These are phyloP conservation scores for Plasmopara muralis DNA, from an alignment of 352 stramenopile species.

Conservation along the genomic window DNA sequence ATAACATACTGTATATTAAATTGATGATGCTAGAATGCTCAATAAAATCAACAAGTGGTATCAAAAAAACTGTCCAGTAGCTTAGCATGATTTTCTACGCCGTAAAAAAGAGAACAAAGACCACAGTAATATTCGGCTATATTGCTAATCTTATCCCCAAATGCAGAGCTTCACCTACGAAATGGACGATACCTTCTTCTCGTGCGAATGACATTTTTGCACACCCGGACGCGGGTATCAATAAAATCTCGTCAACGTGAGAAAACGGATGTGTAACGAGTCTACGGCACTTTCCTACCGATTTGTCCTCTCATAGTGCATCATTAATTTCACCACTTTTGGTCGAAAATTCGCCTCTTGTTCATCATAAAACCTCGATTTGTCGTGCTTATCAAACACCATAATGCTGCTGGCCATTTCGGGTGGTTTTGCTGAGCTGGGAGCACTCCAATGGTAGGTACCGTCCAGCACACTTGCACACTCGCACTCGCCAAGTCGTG, in stretches of 20 bases:
- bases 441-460: conserved; percentile 13
- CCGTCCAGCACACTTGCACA: conserved; percentile 6
- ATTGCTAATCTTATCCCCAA: no score
- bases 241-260: neutral
- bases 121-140: no score
- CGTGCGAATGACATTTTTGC: no score
- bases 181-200: no score
- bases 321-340: neutral
- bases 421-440: conserved; percentile 17
- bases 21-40: no score
- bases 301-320: conserved; percentile 1
- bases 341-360: neutral
- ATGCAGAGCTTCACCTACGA: no score
- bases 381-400: conserved; percentile 1
- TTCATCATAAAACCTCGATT: neutral
- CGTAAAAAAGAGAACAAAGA: no score
- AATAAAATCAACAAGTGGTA: no score
- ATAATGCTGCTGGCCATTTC: conserved; percentile 6
- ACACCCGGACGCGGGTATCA: no score
- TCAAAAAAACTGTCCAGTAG: no score
- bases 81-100: no score
- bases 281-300: conserved; percentile 8
- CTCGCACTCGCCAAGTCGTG: conserved; percentile 10
- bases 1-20: no score
- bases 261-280: conserved; percentile 19